Conservation (phyloP, 1,139 yeast genomes). For the Hyphopichia wangnamkhiaoensis region DNA sequence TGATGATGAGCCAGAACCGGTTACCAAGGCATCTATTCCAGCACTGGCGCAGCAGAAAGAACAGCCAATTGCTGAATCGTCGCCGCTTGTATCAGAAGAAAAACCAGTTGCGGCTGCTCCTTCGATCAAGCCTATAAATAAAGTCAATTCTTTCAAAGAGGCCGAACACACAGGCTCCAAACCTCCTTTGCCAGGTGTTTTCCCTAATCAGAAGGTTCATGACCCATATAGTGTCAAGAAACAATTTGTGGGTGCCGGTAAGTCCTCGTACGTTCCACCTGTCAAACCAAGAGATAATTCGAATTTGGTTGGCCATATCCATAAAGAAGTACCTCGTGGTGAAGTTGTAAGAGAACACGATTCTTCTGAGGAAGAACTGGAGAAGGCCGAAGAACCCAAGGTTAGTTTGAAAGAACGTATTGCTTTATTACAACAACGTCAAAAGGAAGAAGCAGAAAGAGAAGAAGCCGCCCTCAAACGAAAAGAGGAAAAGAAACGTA, state of each 20-base stretch:
- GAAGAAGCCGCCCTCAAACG: conserved; percentile 62
- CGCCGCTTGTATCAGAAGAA: conserved; percentile 4
- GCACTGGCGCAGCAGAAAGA: conserved; percentile 11
- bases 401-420: conserved; percentile 86
- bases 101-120: conserved; percentile 11
- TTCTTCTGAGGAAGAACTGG: conserved; percentile 17
- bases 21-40: neutral
- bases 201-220: conserved; percentile 28
- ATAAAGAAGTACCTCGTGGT: conserved; percentile 27
- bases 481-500: conserved; percentile 56
- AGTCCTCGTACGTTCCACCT: conserved; percentile 48
- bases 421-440: conserved; percentile 78
- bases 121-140: neutral
- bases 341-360: conserved; percentile 14
- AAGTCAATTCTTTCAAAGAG: conserved; percentile 1
- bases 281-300: conserved; percentile 45
- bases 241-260: conserved; percentile 43
- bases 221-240: conserved; percentile 49
- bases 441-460: conserved; percentile 77
- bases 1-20: neutral
- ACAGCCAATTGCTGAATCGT: conserved; percentile 8
- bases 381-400: conserved; percentile 62
- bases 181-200: conserved; percentile 24
- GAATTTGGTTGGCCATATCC: conserved; percentile 32
- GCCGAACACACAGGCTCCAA: conserved; percentile 8